Base-by-base conservation (phyloP, 345 rosid genomes). In the Gossypium longicalyx region DNA sequence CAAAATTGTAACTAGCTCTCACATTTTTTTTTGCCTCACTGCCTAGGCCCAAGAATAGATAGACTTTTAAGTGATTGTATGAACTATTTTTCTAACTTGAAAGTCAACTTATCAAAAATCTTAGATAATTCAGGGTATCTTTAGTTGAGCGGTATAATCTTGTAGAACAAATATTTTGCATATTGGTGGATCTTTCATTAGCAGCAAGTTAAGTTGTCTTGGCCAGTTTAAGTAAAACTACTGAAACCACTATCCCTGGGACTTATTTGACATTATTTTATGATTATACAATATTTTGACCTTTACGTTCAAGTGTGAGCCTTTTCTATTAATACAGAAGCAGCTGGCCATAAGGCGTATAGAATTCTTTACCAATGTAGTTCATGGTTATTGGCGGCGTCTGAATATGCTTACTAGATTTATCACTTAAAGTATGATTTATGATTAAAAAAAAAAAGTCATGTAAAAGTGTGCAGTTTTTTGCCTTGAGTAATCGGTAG, bases 101-200 rank as follows among this genome's bases (percentile, higher is more conserved):
- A 60, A 12, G 64, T 34, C 10, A 11, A 22, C 41, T 4, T 60
- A 22, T 9, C 22, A 22, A 57, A 20, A 10, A 57, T 57, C 29
- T 57, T 9, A 11, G 13, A 57, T 22, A 57, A 57, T 57, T 20
- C 61, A 57, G 12, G 61, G 61, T 8, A 19, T 54, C 59, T 54
- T 54, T 12, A 34, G 41, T 34, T 34, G 41, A 4, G 41, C 41
- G 7, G 41, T 34, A 34, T 34, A 38, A 63, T 38, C 49, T 20
- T 64, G 68, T 64, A 41, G 68, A 65, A 41, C 25, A 41, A 41
- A 64, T 64, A 9, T n/a, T 64, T 23, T 64, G 49, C 49, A 43
- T 64, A 34, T 43, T n/a, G 69, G 51, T 65, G 51, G 27, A 65
- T 43, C 29, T 64, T 29, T 9, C 49, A 41, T 64, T 38, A n/a